Evolutionary conservation across 208 protist genomes (phyloP), one percentile per base, ranked within the genome.

Genomic region (Wallacemonas rigidus): DNA sequence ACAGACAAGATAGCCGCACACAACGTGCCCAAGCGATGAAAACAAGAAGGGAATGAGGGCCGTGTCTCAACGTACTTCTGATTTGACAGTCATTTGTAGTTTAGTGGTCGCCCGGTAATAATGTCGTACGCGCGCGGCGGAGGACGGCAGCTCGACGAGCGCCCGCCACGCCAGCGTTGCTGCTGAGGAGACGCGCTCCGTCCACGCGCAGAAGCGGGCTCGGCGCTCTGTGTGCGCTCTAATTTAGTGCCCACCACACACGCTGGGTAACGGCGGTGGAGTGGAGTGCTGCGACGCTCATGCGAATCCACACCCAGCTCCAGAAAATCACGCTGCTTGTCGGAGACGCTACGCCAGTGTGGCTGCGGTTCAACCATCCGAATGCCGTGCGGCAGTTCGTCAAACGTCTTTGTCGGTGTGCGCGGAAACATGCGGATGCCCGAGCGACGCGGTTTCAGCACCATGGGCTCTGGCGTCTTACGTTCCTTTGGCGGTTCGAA

Each of bases 361-460:
- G 79, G 65, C 41, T 55, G 86, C 12, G 87, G 86, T 9, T 45
- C n/a, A 17, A 95, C 79, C 75, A 85, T 89, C 63, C 81, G 82
- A 9, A 95, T 73, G 38, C 90, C 90, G 15, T 69, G 57, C 3
- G 63, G 81, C 6, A 61, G 72, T 9, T 86, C 79, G 11, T 86
- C 74, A 3, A 74, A 71, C 41, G 77, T 86, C 57, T 56, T 53
- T 2, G 79, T 82, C 17, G 74, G 79, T 67, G 72, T 67, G 48
- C 58, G 72, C 0, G 90, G 81, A 47, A 86, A 90, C 62, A 87
- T 75, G n/a, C 86, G 79, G 9, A 87, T 53, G 1, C 88, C 88
- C 11, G 53, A 74, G 7, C 35, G 74, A 26, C 85, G 69, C 9
- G 71, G 87, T 64, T 79, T 84, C 36, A 80, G 69, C 44, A 81